Evolutionary conservation across 495 filamentous ascomycete genomes (phyloP).

Genomic region (Parachaetomium inaequale): DNA sequence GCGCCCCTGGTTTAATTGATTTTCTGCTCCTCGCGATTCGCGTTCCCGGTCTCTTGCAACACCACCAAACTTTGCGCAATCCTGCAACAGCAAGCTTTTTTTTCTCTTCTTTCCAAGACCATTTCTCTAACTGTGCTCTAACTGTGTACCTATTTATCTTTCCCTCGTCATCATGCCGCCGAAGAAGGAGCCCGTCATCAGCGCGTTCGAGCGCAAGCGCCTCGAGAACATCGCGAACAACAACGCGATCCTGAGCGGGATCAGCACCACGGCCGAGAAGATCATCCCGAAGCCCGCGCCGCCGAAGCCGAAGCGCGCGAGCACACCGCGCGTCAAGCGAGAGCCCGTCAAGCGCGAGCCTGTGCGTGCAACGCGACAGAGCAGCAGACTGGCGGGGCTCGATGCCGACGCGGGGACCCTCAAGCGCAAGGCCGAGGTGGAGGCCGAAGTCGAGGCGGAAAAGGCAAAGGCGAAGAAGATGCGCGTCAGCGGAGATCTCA

Average conservation of each 20-base stretch:
- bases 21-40: constrained; percentile 11
- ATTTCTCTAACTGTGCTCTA: too few relatives aligned
- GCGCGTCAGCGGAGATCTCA: constrained; percentile 67
- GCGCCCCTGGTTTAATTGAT: constrained; percentile 28
- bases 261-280: constrained; percentile 33
- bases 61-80: background rate
- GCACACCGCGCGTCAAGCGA: constrained; percentile 27
- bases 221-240: constrained; percentile 55
- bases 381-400: constrained; percentile 49
- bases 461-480: constrained; percentile 65
- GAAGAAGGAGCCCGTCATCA: constrained; percentile 39
- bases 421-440: constrained; percentile 77
- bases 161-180: constrained; percentile 24
- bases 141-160: background rate
- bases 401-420: constrained; percentile 62
- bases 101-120: too few relatives aligned
- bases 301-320: constrained; percentile 26
- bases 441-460: constrained; percentile 58
- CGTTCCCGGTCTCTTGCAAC: constrained; percentile 1
- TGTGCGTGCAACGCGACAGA: constrained; percentile 44
- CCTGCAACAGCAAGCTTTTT: background rate
- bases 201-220: constrained; percentile 52
- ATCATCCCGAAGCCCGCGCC: constrained; percentile 33
- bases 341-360: constrained; percentile 33
- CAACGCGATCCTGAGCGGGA: constrained; percentile 48